Evolutionary conservation across 139 green algal genomes (phyloP).

Genomic region (Tetradesmus obliquus): DNA sequence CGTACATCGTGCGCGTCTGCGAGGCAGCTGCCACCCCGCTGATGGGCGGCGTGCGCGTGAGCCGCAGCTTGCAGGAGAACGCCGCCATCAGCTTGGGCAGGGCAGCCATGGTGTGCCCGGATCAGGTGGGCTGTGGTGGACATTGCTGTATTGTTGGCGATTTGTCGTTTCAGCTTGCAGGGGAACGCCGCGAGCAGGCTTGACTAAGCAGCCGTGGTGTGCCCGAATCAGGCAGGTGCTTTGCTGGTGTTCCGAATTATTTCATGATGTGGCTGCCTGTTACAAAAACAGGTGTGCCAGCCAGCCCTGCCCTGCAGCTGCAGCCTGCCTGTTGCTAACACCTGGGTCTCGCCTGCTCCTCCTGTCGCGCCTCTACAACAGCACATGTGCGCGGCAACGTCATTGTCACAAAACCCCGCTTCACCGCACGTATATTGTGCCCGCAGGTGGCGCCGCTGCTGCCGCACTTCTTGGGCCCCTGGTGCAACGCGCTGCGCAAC

Average conservation of each 20-base stretch:
- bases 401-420: no score
- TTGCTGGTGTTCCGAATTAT: neutral
- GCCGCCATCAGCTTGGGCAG: slow-evolving; percentile 92
- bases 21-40: slow-evolving; percentile 20
- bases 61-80: slow-evolving; percentile 90
- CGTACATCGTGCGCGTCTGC: slow-evolving; percentile 23
- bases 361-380: no score
- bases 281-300: no score
- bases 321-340: no score
- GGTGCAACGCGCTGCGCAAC: slow-evolving; percentile 86
- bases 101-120: slow-evolving; percentile 75
- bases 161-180: neutral
- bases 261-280: no score
- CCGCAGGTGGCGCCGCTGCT: slow-evolving; percentile 81
- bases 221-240: neutral
- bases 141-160: neutral
- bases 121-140: slow-evolving; percentile 20
- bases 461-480: slow-evolving; percentile 78
- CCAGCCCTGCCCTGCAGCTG: no score
- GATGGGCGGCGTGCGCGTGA: slow-evolving; percentile 63
- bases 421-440: no score
- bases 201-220: neutral
- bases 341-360: no score
- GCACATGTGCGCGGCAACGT: no score
- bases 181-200: neutral